These are phyloP conservation scores for Akanthomyces dipterigenus DNA, from an alignment of 2,329 filamentous ascomycete genomes.

Conservation along the genomic window DNA sequence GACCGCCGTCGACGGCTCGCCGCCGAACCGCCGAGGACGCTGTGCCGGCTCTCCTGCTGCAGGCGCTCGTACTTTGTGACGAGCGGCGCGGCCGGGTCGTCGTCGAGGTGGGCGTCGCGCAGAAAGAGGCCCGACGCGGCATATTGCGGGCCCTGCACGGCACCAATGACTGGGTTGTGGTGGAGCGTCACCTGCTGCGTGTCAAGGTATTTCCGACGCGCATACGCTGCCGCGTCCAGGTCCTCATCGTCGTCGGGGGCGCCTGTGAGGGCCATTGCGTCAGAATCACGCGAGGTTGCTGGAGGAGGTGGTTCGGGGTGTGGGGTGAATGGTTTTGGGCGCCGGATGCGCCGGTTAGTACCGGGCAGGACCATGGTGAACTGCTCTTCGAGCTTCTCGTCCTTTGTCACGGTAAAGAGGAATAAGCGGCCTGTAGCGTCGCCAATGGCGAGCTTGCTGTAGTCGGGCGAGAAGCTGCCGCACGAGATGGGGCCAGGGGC, in stretches of 20 bases:
- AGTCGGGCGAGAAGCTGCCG: slow-evolving; percentile 52
- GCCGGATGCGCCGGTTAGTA: slow-evolving; percentile 30
- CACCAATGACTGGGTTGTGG: slow-evolving; percentile 43
- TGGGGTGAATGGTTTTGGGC: slow-evolving; percentile 41
- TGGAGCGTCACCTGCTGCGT: slow-evolving; percentile 35
- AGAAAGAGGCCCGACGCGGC: slow-evolving; percentile 38
- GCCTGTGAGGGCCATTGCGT: slow-evolving; percentile 14
- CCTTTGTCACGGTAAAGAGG: slow-evolving; percentile 43
- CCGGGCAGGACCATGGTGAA: slow-evolving; percentile 31
- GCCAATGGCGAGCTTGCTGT: slow-evolving; percentile 48
- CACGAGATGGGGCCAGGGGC: slow-evolving; percentile 50
- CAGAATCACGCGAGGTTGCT: slow-evolving; percentile 15
- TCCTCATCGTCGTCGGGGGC: neutral
- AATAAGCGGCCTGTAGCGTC: slow-evolving; percentile 56
- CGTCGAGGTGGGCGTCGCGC: slow-evolving; percentile 40
- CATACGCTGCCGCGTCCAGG: slow-evolving; percentile 15
- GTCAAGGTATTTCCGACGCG: slow-evolving; percentile 28
- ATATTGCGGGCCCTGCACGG: slow-evolving; percentile 50
- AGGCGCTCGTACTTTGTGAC: slow-evolving; percentile 34
- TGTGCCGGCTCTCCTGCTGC: slow-evolving; percentile 36
- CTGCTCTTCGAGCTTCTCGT: slow-evolving; percentile 28
- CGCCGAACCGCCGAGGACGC: slow-evolving; percentile 21
- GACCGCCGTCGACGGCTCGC: slow-evolving; percentile 5
- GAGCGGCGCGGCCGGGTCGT: slow-evolving; percentile 37
- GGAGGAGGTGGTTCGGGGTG: slow-evolving; percentile 45